Percentiles rank a stretch among this genome's conserved stretches.
Evolutionary conservation across 2,329 filamentous ascomycete species (phyloP).

Genomic region (Ascosphaera apis): DNA sequence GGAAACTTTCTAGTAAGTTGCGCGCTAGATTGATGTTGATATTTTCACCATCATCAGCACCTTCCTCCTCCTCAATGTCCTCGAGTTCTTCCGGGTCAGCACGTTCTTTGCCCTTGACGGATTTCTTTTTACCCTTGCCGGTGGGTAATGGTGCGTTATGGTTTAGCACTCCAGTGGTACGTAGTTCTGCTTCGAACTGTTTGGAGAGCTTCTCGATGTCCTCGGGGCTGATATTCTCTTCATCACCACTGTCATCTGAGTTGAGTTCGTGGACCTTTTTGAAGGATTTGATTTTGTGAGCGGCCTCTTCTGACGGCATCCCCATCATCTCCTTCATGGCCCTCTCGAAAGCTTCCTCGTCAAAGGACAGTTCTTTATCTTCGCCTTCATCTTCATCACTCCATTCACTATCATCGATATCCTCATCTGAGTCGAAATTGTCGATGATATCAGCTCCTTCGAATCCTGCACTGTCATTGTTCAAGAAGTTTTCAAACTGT

Average conservation of each 20-base stretch:
- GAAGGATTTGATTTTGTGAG: conserved; percentile 12
- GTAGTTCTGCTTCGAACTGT: conserved; percentile 25
- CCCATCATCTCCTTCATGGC: conserved; percentile 94
- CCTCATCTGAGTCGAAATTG: conserved; percentile 46
- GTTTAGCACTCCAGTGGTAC: conserved; percentile 21
- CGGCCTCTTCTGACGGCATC: conserved; percentile 21
- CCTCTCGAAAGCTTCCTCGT: conserved; percentile 60
- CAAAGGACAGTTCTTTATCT: conserved; percentile 54
- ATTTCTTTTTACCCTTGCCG: conserved; percentile 10
- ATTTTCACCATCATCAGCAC: conserved; percentile 21
- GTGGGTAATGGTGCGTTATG: conserved; percentile 6
- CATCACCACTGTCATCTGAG: conserved; percentile 23
- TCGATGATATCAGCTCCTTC: conserved; percentile 51
- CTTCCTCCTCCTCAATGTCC: conserved; percentile 8
- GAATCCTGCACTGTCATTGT: conserved; percentile 57
- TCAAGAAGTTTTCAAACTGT: conserved; percentile 77
- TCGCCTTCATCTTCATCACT: conserved; percentile 36
- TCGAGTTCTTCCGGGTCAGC: conserved; percentile 6
- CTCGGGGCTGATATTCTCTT: conserved; percentile 36
- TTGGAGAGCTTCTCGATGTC: conserved; percentile 21
- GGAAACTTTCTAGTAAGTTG: conserved; percentile 82
- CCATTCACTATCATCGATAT: conserved; percentile 28
- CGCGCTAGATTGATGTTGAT: conserved; percentile 73
- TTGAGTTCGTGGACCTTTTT: conserved; percentile 25
- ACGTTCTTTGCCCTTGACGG: conserved; percentile 12